phyloP scores from a whole-genome alignment of 2,329 filamentous ascomycete genomes.

The Diplodia seriata region DNA sequence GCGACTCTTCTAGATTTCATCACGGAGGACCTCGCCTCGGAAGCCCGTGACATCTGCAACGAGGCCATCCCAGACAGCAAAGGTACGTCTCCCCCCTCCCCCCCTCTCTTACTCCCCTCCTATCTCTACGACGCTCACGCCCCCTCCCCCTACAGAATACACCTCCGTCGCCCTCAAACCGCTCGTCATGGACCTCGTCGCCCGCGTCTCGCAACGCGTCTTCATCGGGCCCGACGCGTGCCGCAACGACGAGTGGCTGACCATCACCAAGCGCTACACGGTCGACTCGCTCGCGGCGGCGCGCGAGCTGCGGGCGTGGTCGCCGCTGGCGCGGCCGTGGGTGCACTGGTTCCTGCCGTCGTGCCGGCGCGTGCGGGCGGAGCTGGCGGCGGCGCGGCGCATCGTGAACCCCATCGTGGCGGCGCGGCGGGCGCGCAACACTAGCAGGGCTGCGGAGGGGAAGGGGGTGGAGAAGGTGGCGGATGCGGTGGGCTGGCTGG shows the following conservation, averaged over 20 bases:
- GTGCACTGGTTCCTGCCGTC: conserved; percentile 9
- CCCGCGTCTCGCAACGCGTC: conserved; percentile 61
- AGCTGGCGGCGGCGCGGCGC: neutral
- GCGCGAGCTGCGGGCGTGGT: conserved; percentile 43
- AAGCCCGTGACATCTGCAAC: neutral
- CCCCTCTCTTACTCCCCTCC: no score
- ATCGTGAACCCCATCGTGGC: neutral
- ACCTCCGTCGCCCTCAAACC: conserved; percentile 16
- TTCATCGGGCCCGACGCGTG: conserved; percentile 49
- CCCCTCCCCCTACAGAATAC: conserved; percentile 30
- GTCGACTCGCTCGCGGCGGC: conserved; percentile 46
- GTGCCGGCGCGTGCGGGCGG: neutral
- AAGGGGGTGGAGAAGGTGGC: neutral
- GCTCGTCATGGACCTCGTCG: conserved; percentile 57
- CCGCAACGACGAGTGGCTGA: conserved; percentile 51
- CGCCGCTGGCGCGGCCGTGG: conserved; percentile 44
- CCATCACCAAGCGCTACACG: conserved; percentile 45
- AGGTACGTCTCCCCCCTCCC: neutral
- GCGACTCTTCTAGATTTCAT: neutral
- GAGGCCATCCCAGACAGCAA: neutral
- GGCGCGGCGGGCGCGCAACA: no score
- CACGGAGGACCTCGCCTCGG: neutral
- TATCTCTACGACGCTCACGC: no score
- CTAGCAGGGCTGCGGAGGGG: neutral
- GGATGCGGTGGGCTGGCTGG: conserved; percentile 9